A percentile compares a stretch with the other conserved stretches of the same genome.
Evolutionary conservation across 768 basidiomycete species (phyloP).

Genomic region (Boletus subparvulus): DNA sequence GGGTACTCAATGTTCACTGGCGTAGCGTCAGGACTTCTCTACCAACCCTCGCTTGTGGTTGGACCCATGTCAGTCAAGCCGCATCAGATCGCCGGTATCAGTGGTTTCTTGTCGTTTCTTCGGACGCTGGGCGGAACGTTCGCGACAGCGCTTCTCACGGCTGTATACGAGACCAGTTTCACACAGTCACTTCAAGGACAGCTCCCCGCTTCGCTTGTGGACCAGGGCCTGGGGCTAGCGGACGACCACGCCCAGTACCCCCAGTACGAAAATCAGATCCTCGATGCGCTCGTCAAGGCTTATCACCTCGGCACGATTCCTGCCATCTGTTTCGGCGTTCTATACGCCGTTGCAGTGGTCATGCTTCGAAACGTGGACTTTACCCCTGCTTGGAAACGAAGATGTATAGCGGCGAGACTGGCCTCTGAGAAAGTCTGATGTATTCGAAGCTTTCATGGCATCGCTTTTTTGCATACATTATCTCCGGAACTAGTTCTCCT

Average conservation of each 20-base stretch:
- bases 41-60: slow-evolving; percentile 36
- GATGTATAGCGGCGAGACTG: slow-evolving; percentile 27
- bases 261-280: slow-evolving; percentile 34
- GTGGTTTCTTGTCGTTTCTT: slow-evolving; percentile 37
- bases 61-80: slow-evolving; percentile 38
- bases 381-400: slow-evolving; percentile 33
- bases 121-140: slow-evolving; percentile 36
- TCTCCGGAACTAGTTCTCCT: slow-evolving; percentile 10
- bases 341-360: slow-evolving; percentile 32
- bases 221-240: slow-evolving; percentile 33
- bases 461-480: slow-evolving; percentile 24
- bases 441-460: slow-evolving; percentile 14
- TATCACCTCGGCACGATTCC: slow-evolving; percentile 36
- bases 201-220: slow-evolving; percentile 29
- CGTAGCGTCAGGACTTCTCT: slow-evolving; percentile 32
- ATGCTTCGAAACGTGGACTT: slow-evolving; percentile 35
- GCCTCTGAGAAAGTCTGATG: slow-evolving; percentile 24
- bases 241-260: slow-evolving; percentile 32
- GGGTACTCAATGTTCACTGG: slow-evolving; percentile 35
- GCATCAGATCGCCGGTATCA: slow-evolving; percentile 35
- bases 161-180: slow-evolving; percentile 33
- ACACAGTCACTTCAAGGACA: slow-evolving; percentile 29
- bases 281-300: slow-evolving; percentile 32
- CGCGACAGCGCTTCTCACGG: slow-evolving; percentile 37
- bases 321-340: slow-evolving; percentile 33